Base-by-base conservation (phyloP, 768 basidiomycete genomes). In the Jaapia argillacea region DNA sequence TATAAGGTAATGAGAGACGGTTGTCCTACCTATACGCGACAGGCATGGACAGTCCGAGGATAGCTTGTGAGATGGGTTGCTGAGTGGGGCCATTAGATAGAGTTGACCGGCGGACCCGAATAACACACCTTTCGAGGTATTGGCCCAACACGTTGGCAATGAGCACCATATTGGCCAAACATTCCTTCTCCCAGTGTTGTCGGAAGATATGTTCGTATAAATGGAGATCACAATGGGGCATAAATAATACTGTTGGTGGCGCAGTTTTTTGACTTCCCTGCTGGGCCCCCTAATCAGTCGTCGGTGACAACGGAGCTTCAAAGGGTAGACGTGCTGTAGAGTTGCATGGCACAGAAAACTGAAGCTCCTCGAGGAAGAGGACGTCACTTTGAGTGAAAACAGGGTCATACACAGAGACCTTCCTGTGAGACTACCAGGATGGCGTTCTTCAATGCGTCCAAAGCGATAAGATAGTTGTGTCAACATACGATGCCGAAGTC, bases 171-270 rank as follows among this genome's bases (percentile, higher is more conserved):
- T 62, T 65, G 45, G 64, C 54, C 41, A 85, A 58, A 18, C 61
- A 60, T 23, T 65, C 64, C 23, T 46, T 54, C 37, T 65, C 60
- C 79, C 80, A 82, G 55, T 85, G 85, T 10, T 69, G 68, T 45
- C 69, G 68, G 44, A 87, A 59, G 36, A 85, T 54, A 49, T 62
- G 68, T 55, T 88, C 82, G 57, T 86, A 84, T 22, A 87, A 67
- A 47, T 69, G 70, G 58, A 81, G 54, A 54, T 84, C 81, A 56
- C 85, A 86, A 58, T 87, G 85, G 18, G 83, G 85, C 82, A 86
- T 85, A 62, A 75, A 85, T 43, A 79, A 64, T 43, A 88, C 65
- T 38, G 81, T 84, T 49, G 78, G 75, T 44, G 49, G 41, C 22
- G 51, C 48, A 38, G 64, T 26, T 13, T 46, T 43, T 45, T 69